These are phyloP conservation scores for Ogataea hybrid DNA, from an alignment of 1,139 yeast species.

Conservation along the genomic window DNA sequence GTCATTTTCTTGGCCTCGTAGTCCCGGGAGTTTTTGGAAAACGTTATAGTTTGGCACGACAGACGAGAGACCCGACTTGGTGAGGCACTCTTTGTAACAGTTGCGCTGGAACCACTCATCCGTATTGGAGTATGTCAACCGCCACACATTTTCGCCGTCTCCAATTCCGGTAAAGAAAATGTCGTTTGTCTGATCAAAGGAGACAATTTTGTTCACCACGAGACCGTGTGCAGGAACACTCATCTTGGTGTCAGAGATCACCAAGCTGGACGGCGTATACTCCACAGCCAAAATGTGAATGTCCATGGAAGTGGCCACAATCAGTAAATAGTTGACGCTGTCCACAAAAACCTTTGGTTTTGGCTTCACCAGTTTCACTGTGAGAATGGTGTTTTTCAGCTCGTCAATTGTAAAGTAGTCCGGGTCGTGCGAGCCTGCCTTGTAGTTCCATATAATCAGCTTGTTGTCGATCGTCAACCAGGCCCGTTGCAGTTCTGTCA, in stretches of 20 bases:
- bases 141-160: conserved; percentile 84
- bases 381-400: conserved; percentile 70
- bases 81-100: conserved; percentile 77
- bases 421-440: conserved; percentile 47
- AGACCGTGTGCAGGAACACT: conserved; percentile 78
- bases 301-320: conserved; percentile 79
- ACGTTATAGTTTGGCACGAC: too few relatives aligned
- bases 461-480: conserved; percentile 89
- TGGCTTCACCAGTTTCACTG: conserved; percentile 77
- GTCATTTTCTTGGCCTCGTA: too few relatives aligned
- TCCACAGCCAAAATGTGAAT: conserved; percentile 77
- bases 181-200: conserved; percentile 66
- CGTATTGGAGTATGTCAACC: conserved; percentile 77
- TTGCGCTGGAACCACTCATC: conserved; percentile 87
- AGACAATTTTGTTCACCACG: conserved; percentile 61
- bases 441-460: conserved; percentile 80
- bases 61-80: too few relatives aligned
- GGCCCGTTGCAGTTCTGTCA: conserved; percentile 76
- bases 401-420: conserved; percentile 84
- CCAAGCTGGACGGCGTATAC: conserved; percentile 53
- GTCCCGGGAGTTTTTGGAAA: too few relatives aligned
- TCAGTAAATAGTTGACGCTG: conserved; percentile 65
- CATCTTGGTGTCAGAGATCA: conserved; percentile 80
- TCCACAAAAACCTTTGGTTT: conserved; percentile 78
- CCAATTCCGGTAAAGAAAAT: conserved; percentile 78